A percentile compares a stretch with the other conserved stretches of the same genome.
These are phyloP conservation scores for Suillus subalutaceus DNA, from an alignment of 768 basidiomycete genomes.

Conservation along the genomic window DNA sequence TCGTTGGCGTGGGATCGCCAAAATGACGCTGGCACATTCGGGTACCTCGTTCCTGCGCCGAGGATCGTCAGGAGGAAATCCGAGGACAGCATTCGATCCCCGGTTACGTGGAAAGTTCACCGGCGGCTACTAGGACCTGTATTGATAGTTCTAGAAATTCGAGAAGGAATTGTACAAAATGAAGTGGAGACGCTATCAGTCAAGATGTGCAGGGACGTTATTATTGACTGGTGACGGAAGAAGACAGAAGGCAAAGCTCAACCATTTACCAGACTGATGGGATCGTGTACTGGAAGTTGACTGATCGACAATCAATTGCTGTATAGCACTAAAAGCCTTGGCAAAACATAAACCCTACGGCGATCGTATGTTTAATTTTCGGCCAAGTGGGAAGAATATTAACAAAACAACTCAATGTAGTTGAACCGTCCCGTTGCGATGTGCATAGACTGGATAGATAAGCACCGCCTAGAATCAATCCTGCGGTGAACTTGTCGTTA, in stretches of 20 bases:
- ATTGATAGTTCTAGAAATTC: slow-evolving; percentile 23
- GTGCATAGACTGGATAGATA: background rate
- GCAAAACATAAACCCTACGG: slow-evolving; percentile 13
- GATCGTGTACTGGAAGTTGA: background rate
- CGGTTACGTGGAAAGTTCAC: slow-evolving; percentile 14
- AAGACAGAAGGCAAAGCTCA: slow-evolving; percentile 5
- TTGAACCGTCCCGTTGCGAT: background rate
- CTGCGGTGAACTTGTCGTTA: slow-evolving; percentile 10
- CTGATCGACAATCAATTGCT: background rate
- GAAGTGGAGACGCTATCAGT: slow-evolving; percentile 9
- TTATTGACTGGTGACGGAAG: background rate
- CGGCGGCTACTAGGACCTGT: slow-evolving; percentile 4
- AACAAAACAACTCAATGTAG: background rate
- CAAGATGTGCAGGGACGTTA: slow-evolving; percentile 7
- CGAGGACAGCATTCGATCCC: slow-evolving; percentile 30
- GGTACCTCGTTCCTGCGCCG: slow-evolving; percentile 35
- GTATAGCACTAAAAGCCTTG: background rate
- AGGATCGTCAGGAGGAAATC: slow-evolving; percentile 21
- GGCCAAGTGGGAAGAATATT: background rate
- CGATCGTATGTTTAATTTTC: slow-evolving; percentile 5
- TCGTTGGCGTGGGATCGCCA: slow-evolving; percentile 26
- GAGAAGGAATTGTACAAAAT: slow-evolving; percentile 8
- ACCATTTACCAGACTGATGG: background rate
- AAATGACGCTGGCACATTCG: slow-evolving; percentile 16
- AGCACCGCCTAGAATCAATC: background rate